Base-by-base conservation (phyloP, 768 basidiomycete species). In the Lyophyllum atratum region DNA sequence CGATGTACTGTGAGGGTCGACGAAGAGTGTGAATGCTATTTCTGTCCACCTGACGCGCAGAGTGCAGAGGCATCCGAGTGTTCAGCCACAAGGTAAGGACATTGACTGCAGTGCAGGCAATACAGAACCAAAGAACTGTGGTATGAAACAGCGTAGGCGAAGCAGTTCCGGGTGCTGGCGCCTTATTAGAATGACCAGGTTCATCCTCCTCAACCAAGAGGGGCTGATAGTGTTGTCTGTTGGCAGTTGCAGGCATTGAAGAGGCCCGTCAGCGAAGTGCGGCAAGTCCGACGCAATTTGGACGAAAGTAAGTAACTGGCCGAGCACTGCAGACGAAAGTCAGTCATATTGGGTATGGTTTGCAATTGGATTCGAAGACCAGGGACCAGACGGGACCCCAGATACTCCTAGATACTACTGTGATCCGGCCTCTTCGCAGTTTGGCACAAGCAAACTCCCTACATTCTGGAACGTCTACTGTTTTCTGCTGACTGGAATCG, bases 1-100 rank as follows among this genome's bases (percentile, higher is more conserved):
- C 61, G 29, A 71, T 67, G 53, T 66, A 71, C 31, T 66, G 69
- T n/a, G 67, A 68, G 2, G 70, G 70, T 3, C 64, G 64, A 24
- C 66, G 64, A 29, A 71, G 64, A 0, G 14, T 45, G 49, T 56
- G 22, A n/a, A 25, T 47, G 45, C 26, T 17, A 25, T 47, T 25
- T 11, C 45, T 25, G 45, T 47, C 45, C 10, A 26, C 14, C 11
- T 15, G 24, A 25, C 22, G 11, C 45, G 45, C 14, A 25, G 3
- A 14, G 15, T 25, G 15, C 24, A 47, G 29, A 31, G 45, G 45
- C 21, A 21, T 15, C 15, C 45, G 11, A 25, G 12, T 7, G n/a
- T 47, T 47, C 6, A 47, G 11, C 6, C 24, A 47, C 10, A 47
- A 2, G 19, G 45, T 47, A 12, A 47, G 12, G 24, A 47, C 45